These are phyloP conservation scores for Barbatosphaeria neglecta DNA, from an alignment of 495 filamentous ascomycete genomes.

Conservation along the genomic window DNA sequence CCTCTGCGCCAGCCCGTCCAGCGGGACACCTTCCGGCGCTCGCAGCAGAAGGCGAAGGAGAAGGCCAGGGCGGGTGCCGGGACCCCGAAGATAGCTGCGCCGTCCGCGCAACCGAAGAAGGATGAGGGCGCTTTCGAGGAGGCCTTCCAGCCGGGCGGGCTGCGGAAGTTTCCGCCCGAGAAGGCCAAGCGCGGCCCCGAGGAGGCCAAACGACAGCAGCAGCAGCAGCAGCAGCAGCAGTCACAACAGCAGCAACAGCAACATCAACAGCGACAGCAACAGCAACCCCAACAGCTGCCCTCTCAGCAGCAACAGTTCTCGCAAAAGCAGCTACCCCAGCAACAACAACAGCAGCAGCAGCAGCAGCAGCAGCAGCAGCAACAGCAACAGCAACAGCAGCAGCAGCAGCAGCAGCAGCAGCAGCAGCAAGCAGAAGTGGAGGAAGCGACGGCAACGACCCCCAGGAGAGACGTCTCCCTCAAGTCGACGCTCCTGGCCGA, in stretches of 20 bases:
- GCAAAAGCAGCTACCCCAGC: too few species aligned
- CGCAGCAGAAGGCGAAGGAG: not conserved
- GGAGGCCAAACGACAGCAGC: too few species aligned
- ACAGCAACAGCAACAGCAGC: too few species aligned
- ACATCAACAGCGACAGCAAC: too few species aligned
- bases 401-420: too few species aligned
- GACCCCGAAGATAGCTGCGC: conserved; percentile 11
- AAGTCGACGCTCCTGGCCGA: conserved; percentile 40
- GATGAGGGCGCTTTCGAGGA: conserved; percentile 37
- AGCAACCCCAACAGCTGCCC: too few species aligned
- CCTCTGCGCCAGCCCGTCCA: conserved; percentile 12
- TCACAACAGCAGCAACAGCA: too few species aligned
- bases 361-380: too few species aligned
- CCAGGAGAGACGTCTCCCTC: conserved; percentile 31
- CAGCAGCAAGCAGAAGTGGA: conserved; percentile 1
- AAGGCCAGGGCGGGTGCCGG: conserved; percentile 7
- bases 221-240: too few species aligned
- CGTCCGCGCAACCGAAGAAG: conserved; percentile 9
- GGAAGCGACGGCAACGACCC: conserved; percentile 6
- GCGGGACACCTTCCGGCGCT: conserved; percentile 4
- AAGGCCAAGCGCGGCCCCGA: conserved; percentile 10
- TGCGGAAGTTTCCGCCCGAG: conserved; percentile 29
- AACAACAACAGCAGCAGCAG: too few species aligned
- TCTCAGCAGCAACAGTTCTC: too few species aligned
- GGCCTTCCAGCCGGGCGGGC: conserved; percentile 43